Conservation (phyloP, 2,329 filamentous ascomycete species). For the Talaromyces sp. region DNA sequence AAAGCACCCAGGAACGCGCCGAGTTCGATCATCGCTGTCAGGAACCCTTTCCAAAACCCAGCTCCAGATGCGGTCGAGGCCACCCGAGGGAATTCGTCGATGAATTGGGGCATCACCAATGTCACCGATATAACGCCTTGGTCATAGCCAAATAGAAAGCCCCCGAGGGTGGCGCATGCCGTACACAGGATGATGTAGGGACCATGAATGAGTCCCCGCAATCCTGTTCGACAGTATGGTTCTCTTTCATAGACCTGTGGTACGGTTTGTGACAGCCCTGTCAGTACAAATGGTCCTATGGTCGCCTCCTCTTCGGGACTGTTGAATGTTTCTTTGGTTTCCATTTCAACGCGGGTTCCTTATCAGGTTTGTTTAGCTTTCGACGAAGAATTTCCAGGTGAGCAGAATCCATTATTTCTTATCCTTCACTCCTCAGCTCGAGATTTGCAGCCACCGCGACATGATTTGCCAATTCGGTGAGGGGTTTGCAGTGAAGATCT, state of each 20-base stretch:
- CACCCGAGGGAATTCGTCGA: constrained; percentile 42
- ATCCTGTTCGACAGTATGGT: constrained; percentile 34
- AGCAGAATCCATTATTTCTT: neutral
- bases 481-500: neutral
- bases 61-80: constrained; percentile 33
- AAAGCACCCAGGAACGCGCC: constrained; percentile 47
- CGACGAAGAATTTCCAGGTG: neutral
- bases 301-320: neutral
- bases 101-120: constrained; percentile 51
- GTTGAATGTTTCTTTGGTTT: neutral
- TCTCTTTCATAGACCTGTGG: constrained; percentile 25
- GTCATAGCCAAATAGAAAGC: constrained; percentile 49
- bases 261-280: constrained; percentile 31
- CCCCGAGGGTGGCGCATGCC: constrained; percentile 47
- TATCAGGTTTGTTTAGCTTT: neutral
- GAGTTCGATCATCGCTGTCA: constrained; percentile 54
- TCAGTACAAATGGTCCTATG: constrained; percentile 8
- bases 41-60: constrained; percentile 40
- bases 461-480: neutral
- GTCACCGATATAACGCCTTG: constrained; percentile 43
- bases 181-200: constrained; percentile 50
- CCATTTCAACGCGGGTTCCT: neutral
- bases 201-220: constrained; percentile 45
- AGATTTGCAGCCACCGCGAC: neutral
- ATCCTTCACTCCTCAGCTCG: neutral